These are phyloP conservation scores for Fusarium sp. DNA, from an alignment of 2,329 filamentous ascomycete species.

Conservation along the genomic window DNA sequence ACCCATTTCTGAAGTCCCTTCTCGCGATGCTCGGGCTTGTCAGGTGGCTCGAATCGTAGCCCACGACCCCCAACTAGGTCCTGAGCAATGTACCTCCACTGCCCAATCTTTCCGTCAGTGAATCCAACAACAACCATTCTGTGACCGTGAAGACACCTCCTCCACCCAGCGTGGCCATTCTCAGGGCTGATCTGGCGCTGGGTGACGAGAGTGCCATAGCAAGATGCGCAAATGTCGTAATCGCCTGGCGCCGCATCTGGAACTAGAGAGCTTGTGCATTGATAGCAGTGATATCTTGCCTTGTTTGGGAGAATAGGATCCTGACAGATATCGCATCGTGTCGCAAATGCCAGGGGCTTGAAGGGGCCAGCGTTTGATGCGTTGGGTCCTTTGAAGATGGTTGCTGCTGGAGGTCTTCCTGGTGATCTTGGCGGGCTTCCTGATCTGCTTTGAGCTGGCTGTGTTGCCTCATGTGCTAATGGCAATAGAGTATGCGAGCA, in stretches of 20 bases:
- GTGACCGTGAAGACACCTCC: constrained; percentile 83
- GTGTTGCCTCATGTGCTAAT: constrained; percentile 69
- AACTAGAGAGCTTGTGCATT: constrained; percentile 69
- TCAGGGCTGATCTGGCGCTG: constrained; percentile 75
- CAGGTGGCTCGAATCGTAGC: constrained; percentile 69
- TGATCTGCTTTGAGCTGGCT: constrained; percentile 51
- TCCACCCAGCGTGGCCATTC: constrained; percentile 85
- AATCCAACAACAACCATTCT: constrained; percentile 87
- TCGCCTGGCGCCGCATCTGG: constrained; percentile 71
- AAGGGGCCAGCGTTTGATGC: constrained; percentile 66
- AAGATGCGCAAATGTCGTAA: constrained; percentile 85
- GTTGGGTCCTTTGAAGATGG: constrained; percentile 60
- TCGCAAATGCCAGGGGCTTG: constrained; percentile 77
- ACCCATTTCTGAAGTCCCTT: constrained; percentile 62
- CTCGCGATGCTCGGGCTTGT: constrained; percentile 48
- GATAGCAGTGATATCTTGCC: constrained; percentile 82
- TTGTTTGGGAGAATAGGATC: constrained; percentile 77
- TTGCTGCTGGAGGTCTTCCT: constrained; percentile 61
- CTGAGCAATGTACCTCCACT: constrained; percentile 74
- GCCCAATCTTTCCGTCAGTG: constrained; percentile 74
- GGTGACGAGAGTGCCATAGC: constrained; percentile 77
- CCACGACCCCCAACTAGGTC: constrained; percentile 84
- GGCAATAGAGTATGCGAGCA: constrained; percentile 88
- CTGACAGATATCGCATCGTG: constrained; percentile 82
- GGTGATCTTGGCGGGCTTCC: constrained; percentile 55